Percentiles rank a stretch among this genome's conserved stretches.
Evolutionary conservation across 169 alveolate species (phyloP).

Genomic region (Prorocentrum cordatum): DNA sequence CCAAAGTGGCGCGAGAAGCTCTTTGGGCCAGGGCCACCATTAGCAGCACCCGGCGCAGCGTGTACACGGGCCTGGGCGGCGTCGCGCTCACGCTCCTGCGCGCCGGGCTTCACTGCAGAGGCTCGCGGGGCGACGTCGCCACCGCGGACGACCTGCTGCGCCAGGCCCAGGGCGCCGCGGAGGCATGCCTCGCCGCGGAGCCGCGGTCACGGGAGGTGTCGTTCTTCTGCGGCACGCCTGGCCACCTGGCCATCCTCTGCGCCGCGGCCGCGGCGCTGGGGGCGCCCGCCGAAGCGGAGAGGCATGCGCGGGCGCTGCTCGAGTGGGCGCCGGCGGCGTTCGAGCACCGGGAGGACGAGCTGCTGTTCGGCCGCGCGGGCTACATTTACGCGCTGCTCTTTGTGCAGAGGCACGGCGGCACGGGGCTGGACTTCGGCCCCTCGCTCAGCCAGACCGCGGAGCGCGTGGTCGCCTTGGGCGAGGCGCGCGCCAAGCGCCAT

Average conservation of each 20-base stretch:
- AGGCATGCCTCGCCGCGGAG: too few relatives aligned
- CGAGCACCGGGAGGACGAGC: not conserved
- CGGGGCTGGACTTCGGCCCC: not conserved
- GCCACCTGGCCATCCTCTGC: not conserved
- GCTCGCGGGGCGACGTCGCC: too few relatives aligned
- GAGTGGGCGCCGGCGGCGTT: not conserved
- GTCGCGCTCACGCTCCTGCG: too few relatives aligned
- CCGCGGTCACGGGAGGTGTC: not conserved
- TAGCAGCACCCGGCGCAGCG: too few relatives aligned
- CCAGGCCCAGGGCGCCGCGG: too few relatives aligned
- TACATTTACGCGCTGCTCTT: not conserved
- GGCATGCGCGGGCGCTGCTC: not conserved
- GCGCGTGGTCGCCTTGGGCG: not conserved
- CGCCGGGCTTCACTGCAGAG: too few relatives aligned
- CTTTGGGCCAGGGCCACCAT: too few relatives aligned
- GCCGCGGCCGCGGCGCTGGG: not conserved
- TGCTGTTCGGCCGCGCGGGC: not conserved
- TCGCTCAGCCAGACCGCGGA: not conserved
- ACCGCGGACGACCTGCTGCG: too few relatives aligned
- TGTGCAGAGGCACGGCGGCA: not conserved
- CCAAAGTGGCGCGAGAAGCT: too few relatives aligned
- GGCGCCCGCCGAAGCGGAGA: not conserved
- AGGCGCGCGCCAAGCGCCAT: not conserved
- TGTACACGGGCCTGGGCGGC: too few relatives aligned
- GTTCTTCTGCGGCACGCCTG: not conserved